A percentile compares a stretch with the other conserved stretches of the same genome.
Conservation (phyloP, 257 asterid genomes). For the Gentiana macrophylla region DNA sequence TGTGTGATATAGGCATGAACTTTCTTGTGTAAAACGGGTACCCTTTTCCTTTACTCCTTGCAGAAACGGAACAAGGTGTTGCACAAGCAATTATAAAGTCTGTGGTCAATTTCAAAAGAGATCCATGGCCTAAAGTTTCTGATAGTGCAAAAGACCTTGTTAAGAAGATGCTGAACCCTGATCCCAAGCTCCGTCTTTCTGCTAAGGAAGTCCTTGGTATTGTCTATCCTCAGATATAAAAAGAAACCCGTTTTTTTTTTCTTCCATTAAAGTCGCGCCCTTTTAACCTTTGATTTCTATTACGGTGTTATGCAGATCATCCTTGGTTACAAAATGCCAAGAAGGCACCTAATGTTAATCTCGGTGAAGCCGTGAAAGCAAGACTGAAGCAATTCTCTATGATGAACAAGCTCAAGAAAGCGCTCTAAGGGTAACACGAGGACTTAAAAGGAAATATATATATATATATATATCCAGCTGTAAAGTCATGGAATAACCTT, state of each 20-base stretch:
- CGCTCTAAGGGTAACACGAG: slow-evolving; percentile 30
- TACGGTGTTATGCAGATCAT: slow-evolving; percentile 16
- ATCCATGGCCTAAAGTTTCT: no score
- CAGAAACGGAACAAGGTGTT: slow-evolving; percentile 49
- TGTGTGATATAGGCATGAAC: no score
- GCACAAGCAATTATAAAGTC: slow-evolving; percentile 42
- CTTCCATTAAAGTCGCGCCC: no score
- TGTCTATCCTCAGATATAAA: slow-evolving; percentile 4
- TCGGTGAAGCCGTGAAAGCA: slow-evolving; percentile 39
- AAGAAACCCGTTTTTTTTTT: no score
- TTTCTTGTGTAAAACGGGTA: no score
- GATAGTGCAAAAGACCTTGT: no score
- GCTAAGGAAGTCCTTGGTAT: slow-evolving; percentile 42
- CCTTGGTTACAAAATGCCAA: slow-evolving; percentile 16
- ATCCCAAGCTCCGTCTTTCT: slow-evolving; percentile 34
- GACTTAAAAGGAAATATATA: background rate
- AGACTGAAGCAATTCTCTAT: slow-evolving; percentile 40
- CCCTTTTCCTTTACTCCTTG: background rate
- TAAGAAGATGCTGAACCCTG: slow-evolving; percentile 16
- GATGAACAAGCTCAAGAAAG: slow-evolving; percentile 48
- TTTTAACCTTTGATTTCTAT: no score
- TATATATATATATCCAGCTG: background rate
- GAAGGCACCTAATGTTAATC: slow-evolving; percentile 34
- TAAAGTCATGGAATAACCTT: background rate
- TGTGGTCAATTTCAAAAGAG: slow-evolving; percentile 15